A percentile compares a stretch with the other conserved stretches of the same genome.
Evolutionary conservation across 2,329 filamentous ascomycete species (phyloP).

Genomic region (Fusarium irregulare): DNA sequence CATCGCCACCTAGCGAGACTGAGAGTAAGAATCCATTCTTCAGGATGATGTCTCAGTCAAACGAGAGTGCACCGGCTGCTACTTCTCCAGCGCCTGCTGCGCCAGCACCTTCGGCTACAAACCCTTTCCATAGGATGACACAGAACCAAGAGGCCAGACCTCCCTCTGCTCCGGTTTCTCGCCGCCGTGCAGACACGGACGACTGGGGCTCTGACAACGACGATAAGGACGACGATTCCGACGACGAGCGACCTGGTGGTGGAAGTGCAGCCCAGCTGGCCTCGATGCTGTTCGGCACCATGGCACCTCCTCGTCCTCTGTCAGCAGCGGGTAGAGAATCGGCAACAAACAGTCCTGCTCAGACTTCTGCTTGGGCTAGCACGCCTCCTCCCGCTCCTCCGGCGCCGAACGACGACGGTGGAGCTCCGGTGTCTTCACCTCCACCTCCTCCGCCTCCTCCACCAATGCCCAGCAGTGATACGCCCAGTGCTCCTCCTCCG

Average conservation of each 20-base stretch:
- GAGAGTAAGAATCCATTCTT: conserved; percentile 97
- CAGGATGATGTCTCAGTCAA: conserved; percentile 82
- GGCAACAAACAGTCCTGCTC: conserved; percentile 53
- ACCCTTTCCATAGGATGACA: conserved; percentile 92
- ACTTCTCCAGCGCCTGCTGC: conserved; percentile 55
- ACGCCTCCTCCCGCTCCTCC: conserved; percentile 55
- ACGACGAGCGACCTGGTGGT: conserved; percentile 82
- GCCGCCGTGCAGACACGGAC: conserved; percentile 71
- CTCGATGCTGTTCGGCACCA: conserved; percentile 94
- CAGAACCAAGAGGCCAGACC: conserved; percentile 72
- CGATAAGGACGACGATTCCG: conserved; percentile 61
- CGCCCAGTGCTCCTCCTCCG: conserved; percentile 47
- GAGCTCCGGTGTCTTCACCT: conserved; percentile 44
- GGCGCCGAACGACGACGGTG: conserved; percentile 46
- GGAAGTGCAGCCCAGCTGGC: conserved; percentile 91
- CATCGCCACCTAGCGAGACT: conserved; percentile 68
- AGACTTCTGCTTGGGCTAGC: conserved; percentile 55
- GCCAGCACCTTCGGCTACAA: conserved; percentile 68
- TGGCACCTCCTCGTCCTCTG: conserved; percentile 90
- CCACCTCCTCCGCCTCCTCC: conserved; percentile 46
- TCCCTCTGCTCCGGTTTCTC: conserved; percentile 60
- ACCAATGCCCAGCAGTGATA: conserved; percentile 39
- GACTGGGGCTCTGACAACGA: conserved; percentile 83
- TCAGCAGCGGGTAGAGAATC: conserved; percentile 82
- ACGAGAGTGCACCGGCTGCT: conserved; percentile 60